These are phyloP conservation scores for Rhododendron mucronatum DNA, from an alignment of 148 eudicot genomes.

Conservation along the genomic window DNA sequence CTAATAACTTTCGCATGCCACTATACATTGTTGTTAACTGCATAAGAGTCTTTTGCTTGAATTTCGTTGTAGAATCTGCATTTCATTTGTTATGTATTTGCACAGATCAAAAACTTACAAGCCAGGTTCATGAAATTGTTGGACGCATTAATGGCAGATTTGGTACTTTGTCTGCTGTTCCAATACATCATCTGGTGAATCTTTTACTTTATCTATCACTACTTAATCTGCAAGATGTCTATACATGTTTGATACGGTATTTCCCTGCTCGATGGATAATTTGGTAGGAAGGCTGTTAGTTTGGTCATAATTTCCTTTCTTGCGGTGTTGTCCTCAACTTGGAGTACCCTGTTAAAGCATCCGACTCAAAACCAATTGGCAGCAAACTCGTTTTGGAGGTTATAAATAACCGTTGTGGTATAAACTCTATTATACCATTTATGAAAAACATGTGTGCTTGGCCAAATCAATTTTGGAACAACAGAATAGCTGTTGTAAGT, in stretches of 20 bases:
- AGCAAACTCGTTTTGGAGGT: too few relatives aligned
- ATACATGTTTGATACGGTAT: not conserved
- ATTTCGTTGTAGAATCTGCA: not conserved
- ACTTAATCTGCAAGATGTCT: not conserved
- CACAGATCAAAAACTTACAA: constrained; percentile 86
- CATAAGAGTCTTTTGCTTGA: not conserved
- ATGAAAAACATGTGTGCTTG: not conserved
- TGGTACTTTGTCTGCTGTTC: constrained; percentile 75
- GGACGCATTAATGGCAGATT: constrained; percentile 94
- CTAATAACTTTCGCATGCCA: not conserved
- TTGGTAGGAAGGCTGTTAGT: not conserved
- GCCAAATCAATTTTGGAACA: not conserved
- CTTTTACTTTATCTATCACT: constrained; percentile 7
- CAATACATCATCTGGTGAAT: constrained; percentile 88
- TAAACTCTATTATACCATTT: not conserved
- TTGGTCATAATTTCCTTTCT: not conserved
- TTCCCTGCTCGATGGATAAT: not conserved
- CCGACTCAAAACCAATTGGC: too few relatives aligned
- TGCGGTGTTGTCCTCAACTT: not conserved
- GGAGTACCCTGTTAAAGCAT: not conserved
- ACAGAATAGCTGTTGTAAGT: not conserved
- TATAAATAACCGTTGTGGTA: too few relatives aligned
- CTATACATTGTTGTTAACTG: not conserved
- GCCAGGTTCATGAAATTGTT: constrained; percentile 94
- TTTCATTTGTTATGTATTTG: not conserved